Percentiles rank a stretch among this genome's conserved stretches.
These are phyloP conservation scores for Candida broadrunensis DNA, from an alignment of 805 yeast genomes.

Conservation along the genomic window DNA sequence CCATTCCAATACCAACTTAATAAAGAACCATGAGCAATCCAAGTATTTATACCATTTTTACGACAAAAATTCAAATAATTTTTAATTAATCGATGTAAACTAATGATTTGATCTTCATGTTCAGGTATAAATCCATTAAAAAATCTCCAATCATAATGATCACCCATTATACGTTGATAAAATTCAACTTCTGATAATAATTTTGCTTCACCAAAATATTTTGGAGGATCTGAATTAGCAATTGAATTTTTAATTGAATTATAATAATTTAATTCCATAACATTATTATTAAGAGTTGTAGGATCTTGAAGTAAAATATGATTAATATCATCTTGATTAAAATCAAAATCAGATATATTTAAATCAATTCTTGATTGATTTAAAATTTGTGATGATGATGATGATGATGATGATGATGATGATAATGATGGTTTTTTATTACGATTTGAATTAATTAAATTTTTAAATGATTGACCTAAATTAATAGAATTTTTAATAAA, in stretches of 20 bases:
- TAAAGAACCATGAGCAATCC: slow-evolving; percentile 68
- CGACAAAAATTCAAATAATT: slow-evolving; percentile 51
- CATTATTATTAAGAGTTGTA: neutral
- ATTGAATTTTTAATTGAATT: slow-evolving; percentile 15
- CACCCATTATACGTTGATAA: slow-evolving; percentile 14
- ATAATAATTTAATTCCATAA: slow-evolving; percentile 16
- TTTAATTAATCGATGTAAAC: slow-evolving; percentile 49
- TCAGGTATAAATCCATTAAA: slow-evolving; percentile 24
- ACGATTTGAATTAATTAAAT: neutral
- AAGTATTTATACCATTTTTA: slow-evolving; percentile 46
- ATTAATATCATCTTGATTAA: slow-evolving; percentile 22
- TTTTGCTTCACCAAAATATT: slow-evolving; percentile 25
- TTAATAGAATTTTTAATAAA: neutral
- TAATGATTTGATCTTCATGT: slow-evolving; percentile 31
- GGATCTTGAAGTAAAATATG: slow-evolving; percentile 6
- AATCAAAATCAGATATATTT: slow-evolving; percentile 14
- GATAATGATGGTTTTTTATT: too few species aligned
- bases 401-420: neutral
- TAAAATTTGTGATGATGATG: neutral
- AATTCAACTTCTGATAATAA: slow-evolving; percentile 9
- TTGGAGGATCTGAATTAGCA: slow-evolving; percentile 19
- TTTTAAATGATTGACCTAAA: neutral
- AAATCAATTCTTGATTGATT: neutral
- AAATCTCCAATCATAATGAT: slow-evolving; percentile 40
- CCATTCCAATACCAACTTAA: slow-evolving; percentile 68